phyloP scores from a whole-genome alignment of 2,329 filamentous ascomycete genomes.

The Phyllosticta citriasiana region DNA sequence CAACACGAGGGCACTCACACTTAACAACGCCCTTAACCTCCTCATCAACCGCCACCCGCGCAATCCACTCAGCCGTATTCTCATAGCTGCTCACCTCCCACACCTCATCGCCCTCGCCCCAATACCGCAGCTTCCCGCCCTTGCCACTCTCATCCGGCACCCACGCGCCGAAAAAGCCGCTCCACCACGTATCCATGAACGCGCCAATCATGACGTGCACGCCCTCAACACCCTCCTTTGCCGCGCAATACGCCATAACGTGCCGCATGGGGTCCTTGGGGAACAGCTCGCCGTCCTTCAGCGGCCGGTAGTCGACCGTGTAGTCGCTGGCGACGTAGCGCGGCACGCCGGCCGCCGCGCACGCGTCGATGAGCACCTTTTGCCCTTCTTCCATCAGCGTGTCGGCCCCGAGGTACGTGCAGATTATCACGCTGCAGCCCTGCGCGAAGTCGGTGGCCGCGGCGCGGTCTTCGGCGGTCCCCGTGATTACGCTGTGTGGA shows the following conservation, averaged over 20 bases:
- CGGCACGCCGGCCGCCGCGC: slow-evolving; percentile 23
- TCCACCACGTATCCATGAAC: slow-evolving; percentile 28
- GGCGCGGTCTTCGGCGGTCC: slow-evolving; percentile 17
- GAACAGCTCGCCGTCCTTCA: slow-evolving; percentile 27
- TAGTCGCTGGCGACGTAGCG: slow-evolving; percentile 35
- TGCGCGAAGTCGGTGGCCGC: slow-evolving; percentile 19
- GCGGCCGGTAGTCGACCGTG: slow-evolving; percentile 31
- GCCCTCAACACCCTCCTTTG: slow-evolving; percentile 25
- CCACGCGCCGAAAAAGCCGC: slow-evolving; percentile 16
- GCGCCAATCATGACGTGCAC: slow-evolving; percentile 33
- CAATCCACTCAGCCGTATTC: slow-evolving; percentile 29
- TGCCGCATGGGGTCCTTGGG: slow-evolving; percentile 33
- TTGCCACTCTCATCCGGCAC: slow-evolving; percentile 13
- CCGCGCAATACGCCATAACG: slow-evolving; percentile 30
- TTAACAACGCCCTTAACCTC: slow-evolving; percentile 14
- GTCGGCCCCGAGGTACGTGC: slow-evolving; percentile 31
- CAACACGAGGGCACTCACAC: slow-evolving; percentile 12
- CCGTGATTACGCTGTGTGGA: slow-evolving; percentile 17
- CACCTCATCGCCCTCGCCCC: slow-evolving; percentile 28
- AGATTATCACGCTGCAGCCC: slow-evolving; percentile 29
- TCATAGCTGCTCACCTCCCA: slow-evolving; percentile 31
- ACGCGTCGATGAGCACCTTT: slow-evolving; percentile 33
- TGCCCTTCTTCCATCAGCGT: slow-evolving; percentile 34
- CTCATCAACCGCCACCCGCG: slow-evolving; percentile 20
- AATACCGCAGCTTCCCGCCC: slow-evolving; percentile 21